Percentiles rank a stretch among this genome's conserved stretches.
These are phyloP conservation scores for Hamamelis virginiana DNA, from an alignment of 164 flowering plant genomes.

Conservation along the genomic window DNA sequence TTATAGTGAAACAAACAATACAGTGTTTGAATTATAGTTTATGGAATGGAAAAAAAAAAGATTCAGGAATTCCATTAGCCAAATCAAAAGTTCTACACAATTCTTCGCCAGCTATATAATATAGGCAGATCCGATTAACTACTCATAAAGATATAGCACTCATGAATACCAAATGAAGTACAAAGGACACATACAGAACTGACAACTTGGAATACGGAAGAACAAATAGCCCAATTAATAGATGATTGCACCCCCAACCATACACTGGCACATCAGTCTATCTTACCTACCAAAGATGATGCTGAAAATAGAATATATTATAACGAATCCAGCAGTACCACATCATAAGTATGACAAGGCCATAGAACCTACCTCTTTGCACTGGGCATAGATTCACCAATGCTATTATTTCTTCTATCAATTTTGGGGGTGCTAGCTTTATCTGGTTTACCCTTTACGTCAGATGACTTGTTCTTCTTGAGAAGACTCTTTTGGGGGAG, in stretches of 20 bases:
- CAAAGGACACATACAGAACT: not conserved
- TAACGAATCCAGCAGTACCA: not conserved
- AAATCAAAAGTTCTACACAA: too few relatives aligned
- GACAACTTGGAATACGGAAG: not conserved
- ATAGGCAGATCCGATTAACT: too few relatives aligned
- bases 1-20: too few relatives aligned
- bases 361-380: slow-evolving; percentile 31
- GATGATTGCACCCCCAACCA: not conserved
- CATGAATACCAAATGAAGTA: not conserved
- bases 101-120: too few relatives aligned
- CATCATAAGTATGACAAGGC: not conserved
- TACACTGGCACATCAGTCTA: not conserved
- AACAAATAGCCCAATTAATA: too few relatives aligned
- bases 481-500: slow-evolving; percentile 12
- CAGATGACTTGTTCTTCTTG: slow-evolving; percentile 26
- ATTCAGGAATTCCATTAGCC: too few relatives aligned
- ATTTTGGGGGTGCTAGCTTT: slow-evolving; percentile 13
- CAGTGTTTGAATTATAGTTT: too few relatives aligned
- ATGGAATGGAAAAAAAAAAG: too few relatives aligned
- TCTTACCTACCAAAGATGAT: not conserved
- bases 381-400: slow-evolving; percentile 13
- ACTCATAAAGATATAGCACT: not conserved
- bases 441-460: slow-evolving; percentile 12
- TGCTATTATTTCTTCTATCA: slow-evolving; percentile 23
- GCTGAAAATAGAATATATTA: not conserved